phyloP scores from a whole-genome alignment of 805 yeast species.

The Cyberlindnera suaveolens region DNA sequence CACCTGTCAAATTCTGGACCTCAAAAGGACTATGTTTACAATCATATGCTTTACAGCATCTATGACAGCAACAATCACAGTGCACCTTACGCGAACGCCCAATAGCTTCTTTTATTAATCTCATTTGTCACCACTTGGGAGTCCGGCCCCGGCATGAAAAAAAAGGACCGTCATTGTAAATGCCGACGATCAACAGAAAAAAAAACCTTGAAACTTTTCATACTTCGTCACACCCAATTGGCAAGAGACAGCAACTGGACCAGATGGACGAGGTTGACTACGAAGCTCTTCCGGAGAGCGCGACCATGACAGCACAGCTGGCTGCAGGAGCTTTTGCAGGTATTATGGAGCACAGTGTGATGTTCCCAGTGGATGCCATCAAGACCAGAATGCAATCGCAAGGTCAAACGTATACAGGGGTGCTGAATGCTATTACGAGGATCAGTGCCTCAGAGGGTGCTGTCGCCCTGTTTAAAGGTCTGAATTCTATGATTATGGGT shows the following conservation, averaged over 20 bases:
- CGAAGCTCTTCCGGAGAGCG: constrained; percentile 84
- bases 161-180: background rate
- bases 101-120: too few relatives aligned
- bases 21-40: too few relatives aligned
- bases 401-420: constrained; percentile 28
- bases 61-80: too few relatives aligned
- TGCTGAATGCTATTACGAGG: constrained; percentile 62
- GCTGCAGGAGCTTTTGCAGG: constrained; percentile 99
- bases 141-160: background rate
- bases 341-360: constrained; percentile 94
- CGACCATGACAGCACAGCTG: constrained; percentile 76
- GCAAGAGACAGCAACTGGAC: background rate
- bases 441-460: constrained; percentile 89
- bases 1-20: too few relatives aligned
- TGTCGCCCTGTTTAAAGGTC: constrained; percentile 86
- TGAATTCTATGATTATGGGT: constrained; percentile 84
- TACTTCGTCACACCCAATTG: too few relatives aligned
- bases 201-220: too few relatives aligned
- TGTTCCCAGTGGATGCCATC: constrained; percentile 95
- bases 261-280: constrained; percentile 58
- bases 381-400: constrained; percentile 84
- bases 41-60: too few relatives aligned
- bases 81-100: too few relatives aligned
- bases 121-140: too few relatives aligned
- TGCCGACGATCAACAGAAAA: too few relatives aligned